A percentile compares a stretch with the other conserved stretches of the same genome.
Evolutionary conservation across 495 filamentous ascomycete genomes (phyloP).

Genomic region (Pseudoneurospora amorphoporcata): DNA sequence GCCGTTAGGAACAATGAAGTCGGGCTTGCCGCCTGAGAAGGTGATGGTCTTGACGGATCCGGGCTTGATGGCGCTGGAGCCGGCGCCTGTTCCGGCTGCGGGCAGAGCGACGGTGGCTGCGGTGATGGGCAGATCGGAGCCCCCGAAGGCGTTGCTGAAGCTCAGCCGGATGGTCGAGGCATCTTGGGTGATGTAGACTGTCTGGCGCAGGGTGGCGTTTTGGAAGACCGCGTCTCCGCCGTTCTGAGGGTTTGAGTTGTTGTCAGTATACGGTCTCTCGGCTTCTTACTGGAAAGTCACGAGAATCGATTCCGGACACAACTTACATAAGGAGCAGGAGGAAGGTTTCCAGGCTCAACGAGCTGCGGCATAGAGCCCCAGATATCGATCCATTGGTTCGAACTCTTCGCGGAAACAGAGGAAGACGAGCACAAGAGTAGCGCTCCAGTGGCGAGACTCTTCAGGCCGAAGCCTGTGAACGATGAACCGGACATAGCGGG

Average conservation of each 20-base stretch:
- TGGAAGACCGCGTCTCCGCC: constrained; percentile 16
- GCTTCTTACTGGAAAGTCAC: background rate
- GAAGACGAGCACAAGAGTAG: constrained; percentile 6
- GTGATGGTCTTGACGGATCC: constrained; percentile 35
- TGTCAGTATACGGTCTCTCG: background rate
- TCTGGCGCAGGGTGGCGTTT: constrained; percentile 53
- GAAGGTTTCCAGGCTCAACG: constrained; percentile 45
- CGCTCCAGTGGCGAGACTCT: constrained; percentile 10
- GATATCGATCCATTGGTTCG: constrained; percentile 43
- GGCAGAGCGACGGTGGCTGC: constrained; percentile 45
- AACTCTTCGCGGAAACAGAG: constrained; percentile 6
- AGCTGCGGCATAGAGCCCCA: constrained; percentile 52
- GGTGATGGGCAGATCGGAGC: constrained; percentile 44
- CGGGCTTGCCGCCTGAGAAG: constrained; percentile 35
- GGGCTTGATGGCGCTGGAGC: constrained; percentile 33
- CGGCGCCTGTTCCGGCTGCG: constrained; percentile 21
- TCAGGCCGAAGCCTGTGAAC: constrained; percentile 3
- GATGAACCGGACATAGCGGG: background rate
- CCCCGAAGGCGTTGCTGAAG: constrained; percentile 53
- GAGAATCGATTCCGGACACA: background rate
- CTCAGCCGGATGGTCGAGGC: constrained; percentile 41
- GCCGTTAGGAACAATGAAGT: constrained; percentile 41
- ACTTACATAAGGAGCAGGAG: constrained; percentile 43
- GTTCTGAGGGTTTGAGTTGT: constrained; percentile 11
- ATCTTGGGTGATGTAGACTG: constrained; percentile 42